Evolutionary conservation across 2,329 filamentous ascomycete species (phyloP).

Genomic region (Dendrostoma leiphaemia): DNA sequence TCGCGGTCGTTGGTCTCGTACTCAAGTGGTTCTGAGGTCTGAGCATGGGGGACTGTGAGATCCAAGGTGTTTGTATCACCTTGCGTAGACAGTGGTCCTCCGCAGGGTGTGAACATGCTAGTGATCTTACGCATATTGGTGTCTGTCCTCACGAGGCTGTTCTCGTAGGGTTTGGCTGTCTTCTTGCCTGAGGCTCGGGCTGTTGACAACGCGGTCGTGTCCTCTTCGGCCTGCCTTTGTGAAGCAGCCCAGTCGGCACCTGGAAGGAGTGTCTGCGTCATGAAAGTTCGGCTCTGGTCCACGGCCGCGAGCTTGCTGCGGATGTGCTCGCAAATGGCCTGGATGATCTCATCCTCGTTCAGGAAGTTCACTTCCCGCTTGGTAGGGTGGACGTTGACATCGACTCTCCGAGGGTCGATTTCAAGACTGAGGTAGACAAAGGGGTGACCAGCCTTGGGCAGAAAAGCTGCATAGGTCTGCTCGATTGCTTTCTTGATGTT

Average conservation of each 20-base stretch:
- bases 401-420: slow-evolving; percentile 87
- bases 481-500: slow-evolving; percentile 87
- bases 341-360: slow-evolving; percentile 94
- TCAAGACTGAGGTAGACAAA: slow-evolving; percentile 91
- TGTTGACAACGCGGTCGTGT: slow-evolving; percentile 23
- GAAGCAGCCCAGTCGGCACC: slow-evolving; percentile 46
- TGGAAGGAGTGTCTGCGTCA: slow-evolving; percentile 86
- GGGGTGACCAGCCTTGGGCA: slow-evolving; percentile 92
- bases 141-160: slow-evolving; percentile 88
- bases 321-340: slow-evolving; percentile 78
- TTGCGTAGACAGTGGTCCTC: slow-evolving; percentile 30
- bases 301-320: slow-evolving; percentile 77
- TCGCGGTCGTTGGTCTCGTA: slow-evolving; percentile 71
- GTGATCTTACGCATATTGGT: slow-evolving; percentile 90
- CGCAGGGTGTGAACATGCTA: slow-evolving; percentile 76
- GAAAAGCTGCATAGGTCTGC: slow-evolving; percentile 80
- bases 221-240: slow-evolving; percentile 26
- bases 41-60: slow-evolving; percentile 1
- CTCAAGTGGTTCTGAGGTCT: slow-evolving; percentile 50
- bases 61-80: slow-evolving; percentile 27
- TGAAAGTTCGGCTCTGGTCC: slow-evolving; percentile 90
- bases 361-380: slow-evolving; percentile 97
- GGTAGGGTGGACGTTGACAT: slow-evolving; percentile 97
- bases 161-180: slow-evolving; percentile 66
- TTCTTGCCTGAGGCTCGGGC: slow-evolving; percentile 26